These are phyloP conservation scores for Poa annua DNA, from an alignment of 176 grass and related monocot genomes.

Conservation along the genomic window DNA sequence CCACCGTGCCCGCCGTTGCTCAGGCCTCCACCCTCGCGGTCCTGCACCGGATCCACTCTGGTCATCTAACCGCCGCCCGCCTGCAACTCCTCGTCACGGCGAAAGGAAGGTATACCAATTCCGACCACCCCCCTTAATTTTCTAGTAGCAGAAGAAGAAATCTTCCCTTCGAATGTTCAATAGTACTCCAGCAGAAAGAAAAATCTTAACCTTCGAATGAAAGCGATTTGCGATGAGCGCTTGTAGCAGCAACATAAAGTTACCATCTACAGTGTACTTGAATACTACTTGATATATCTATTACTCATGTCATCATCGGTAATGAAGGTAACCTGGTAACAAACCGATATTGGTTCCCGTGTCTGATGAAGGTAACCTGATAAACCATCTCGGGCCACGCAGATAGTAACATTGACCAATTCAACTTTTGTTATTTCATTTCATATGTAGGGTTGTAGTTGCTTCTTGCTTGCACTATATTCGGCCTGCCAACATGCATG, in stretches of 20 bases:
- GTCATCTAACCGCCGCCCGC: not conserved
- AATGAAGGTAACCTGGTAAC: not conserved
- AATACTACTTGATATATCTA: not conserved
- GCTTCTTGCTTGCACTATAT: not conserved
- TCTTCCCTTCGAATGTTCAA: too few relatives aligned
- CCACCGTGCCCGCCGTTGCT: not conserved
- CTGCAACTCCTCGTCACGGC: not conserved
- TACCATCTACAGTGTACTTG: not conserved
- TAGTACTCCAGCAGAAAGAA: too few relatives aligned
- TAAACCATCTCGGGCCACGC: not conserved
- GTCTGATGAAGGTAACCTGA: not conserved
- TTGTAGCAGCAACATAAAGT: not conserved
- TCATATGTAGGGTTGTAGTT: not conserved
- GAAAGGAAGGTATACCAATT: conserved; percentile 2
- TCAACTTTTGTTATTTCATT: not conserved
- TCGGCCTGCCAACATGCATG: not conserved
- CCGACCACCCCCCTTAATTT: not conserved
- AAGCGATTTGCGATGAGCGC: not conserved
- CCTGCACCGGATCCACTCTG: not conserved
- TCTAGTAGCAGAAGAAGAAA: not conserved
- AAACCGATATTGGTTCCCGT: not conserved
- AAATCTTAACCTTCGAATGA: too few relatives aligned
- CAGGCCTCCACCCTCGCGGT: not conserved
- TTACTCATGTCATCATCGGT: not conserved
- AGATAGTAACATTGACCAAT: not conserved